phyloP scores from a whole-genome alignment of 2,329 filamentous ascomycete genomes.

The Macrophomina tecta region DNA sequence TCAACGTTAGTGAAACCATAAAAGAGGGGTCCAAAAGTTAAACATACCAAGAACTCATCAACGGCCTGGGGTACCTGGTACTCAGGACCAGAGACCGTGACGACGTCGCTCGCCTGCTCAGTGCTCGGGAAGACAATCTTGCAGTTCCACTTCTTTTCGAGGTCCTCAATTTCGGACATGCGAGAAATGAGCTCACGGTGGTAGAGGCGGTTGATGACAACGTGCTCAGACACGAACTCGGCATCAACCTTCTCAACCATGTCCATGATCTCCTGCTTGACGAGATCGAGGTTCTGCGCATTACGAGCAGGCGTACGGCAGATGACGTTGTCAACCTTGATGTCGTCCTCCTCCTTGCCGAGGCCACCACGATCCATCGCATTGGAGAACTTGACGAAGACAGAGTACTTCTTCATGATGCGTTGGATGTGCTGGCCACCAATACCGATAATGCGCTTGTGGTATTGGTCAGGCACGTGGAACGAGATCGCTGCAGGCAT shows the following conservation, averaged over 20 bases:
- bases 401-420: slow-evolving; percentile 99
- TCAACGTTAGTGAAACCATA: slow-evolving; percentile 38
- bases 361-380: slow-evolving; percentile 96
- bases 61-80: slow-evolving; percentile 98
- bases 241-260: slow-evolving; percentile 99
- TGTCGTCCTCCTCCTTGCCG: slow-evolving; percentile 95
- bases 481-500: slow-evolving; percentile 99
- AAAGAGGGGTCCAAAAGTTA: not conserved
- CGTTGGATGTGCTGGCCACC: slow-evolving; percentile 98
- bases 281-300: slow-evolving; percentile 92
- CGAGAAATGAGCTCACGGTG: slow-evolving; percentile 92
- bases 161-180: slow-evolving; percentile 85
- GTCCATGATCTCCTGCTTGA: slow-evolving; percentile 98
- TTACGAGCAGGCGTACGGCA: slow-evolving; percentile 97
- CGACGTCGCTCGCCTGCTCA: slow-evolving; percentile 94
- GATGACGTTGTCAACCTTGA: slow-evolving; percentile 98
- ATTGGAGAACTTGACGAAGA: slow-evolving; percentile 99
- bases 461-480: slow-evolving; percentile 98
- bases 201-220: slow-evolving; percentile 92
- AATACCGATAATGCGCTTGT: slow-evolving; percentile 99
- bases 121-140: slow-evolving; percentile 98
- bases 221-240: slow-evolving; percentile 92
- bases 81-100: slow-evolving; percentile 93
- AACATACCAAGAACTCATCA: slow-evolving; percentile 81
- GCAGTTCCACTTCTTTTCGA: slow-evolving; percentile 99